Evolutionary conservation across 2,329 filamentous ascomycete genomes (phyloP), one percentile per base, ranked within the genome.

Genomic region (Diaporthe citri): DNA sequence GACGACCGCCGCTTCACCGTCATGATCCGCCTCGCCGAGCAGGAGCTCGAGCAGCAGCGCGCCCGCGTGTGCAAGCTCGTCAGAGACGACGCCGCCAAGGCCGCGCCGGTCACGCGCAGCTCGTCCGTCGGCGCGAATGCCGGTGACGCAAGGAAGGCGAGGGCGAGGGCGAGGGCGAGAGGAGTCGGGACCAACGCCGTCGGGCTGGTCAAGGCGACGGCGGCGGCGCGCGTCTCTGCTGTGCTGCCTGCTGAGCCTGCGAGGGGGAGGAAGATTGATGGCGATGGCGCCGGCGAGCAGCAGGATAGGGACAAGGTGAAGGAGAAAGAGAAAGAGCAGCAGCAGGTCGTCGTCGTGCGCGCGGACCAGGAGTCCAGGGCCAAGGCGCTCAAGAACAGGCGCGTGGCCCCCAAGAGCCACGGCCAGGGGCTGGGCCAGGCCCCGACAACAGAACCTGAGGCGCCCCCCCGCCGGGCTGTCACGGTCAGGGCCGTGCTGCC

Each of bases 41-140:
- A 74, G 72, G 64, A 74, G 72, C 64, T 56, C 41, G 46, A 60
- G 52, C 51, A 70, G 41, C 62, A 74, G 62, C 41, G 66, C 59
- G 48, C 48, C 13, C 48, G 20, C 57, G 66, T 52, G 36, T 8
- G 31, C 48, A 43, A 57, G 59, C 57, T 66, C 34, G n/a, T 34
- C 62, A 5, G 13, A 22, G 67, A 59, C 48, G 67, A 52, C 56
- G 56, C 46, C 39, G 39, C 73, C 48, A 8, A 31, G 3, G 46
- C 73, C 0, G 48, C 67, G 5, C 41, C 73, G 9, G 22, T 62
- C 17, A 73, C 59, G 17, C 71, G 60, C 57, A 73, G 71, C 36
- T 34, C 28, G 4, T 73, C 62, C 4, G 46, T 73, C 34, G 71
- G 62, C 31, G 48, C 52, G 36, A 20, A 59, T 10, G 20, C 52